Evolutionary conservation across 345 rosid species (phyloP), one percentile per base, ranked within the genome.

Genomic region (Litchi chinensis): DNA sequence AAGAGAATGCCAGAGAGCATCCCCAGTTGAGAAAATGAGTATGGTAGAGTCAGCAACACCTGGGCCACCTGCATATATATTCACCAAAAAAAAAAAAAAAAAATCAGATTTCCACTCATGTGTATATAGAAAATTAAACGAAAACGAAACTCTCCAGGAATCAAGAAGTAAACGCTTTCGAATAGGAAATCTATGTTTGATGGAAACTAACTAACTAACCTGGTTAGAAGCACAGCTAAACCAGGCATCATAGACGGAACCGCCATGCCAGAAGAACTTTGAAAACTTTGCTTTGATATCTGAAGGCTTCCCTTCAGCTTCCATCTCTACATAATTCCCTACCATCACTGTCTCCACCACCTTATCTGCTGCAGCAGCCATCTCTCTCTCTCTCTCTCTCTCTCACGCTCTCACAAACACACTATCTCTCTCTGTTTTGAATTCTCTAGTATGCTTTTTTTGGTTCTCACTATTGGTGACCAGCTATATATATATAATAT

Each of bases 191-290:
- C 11, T 12, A 48, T 16, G 59, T 54, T 28, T 16, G 22, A n/a
- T 3, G 37, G n/a, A 67, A 7, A 62, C 3, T 0, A 68, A 28
- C 8, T 19, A 8, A 26, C 1, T 0, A 52, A 92, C 99, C 97
- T 96, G 99, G 76, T 94, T 96, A 1, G 99, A 96, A 80, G 99
- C 93, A 76, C 99, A 95, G 87, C 99, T 95, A 76, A 95, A 95
- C 99, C 99, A 95, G 77, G 99, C 99, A 82, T 96, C 99, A 83
- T 96, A 96, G 68, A 21, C 95, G 77, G 99, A 96, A 26, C 98
- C 99, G 5, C 99, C 99, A 82, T 96, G 95, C 99, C 98, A 96
- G 62, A 96, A 91, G 57, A 96, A 77, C 46, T 82, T 84, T 52
- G 97, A 94, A 13, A 96, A 79, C 84, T 65, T 94, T 68, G 87